Evolutionary conservation across 1,139 yeast species (phyloP).

Genomic region (Lodderomyces parapsilosis): DNA sequence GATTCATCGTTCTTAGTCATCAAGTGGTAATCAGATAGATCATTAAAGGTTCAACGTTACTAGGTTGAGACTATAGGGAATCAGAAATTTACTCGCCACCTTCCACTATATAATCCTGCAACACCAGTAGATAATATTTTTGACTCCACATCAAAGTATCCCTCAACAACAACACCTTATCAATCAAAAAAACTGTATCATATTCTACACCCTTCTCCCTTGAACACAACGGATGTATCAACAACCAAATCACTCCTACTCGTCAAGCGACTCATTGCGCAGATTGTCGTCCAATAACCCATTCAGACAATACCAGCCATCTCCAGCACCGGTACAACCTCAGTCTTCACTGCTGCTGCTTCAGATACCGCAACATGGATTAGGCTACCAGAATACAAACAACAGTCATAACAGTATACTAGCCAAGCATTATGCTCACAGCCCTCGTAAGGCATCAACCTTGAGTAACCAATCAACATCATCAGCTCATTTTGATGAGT

Average conservation of each 20-base stretch:
- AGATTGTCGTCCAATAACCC: conserved; percentile 62
- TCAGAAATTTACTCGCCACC: too few species aligned
- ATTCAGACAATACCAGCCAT: conserved; percentile 35
- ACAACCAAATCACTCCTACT: conserved; percentile 37
- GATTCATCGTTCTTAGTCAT: too few species aligned
- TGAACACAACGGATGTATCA: conserved; percentile 36
- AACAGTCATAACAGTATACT: not conserved
- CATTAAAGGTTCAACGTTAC: too few species aligned
- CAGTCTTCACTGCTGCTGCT: not conserved
- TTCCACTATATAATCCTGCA: too few species aligned
- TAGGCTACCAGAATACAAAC: not conserved
- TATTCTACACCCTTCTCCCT: not conserved
- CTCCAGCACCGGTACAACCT: conserved; percentile 5
- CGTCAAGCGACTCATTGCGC: conserved; percentile 40
- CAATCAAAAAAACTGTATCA: too few species aligned
- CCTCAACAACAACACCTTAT: too few species aligned
- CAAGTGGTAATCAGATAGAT: too few species aligned
- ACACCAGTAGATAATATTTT: too few species aligned
- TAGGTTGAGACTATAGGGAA: too few species aligned
- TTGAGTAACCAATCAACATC: conserved; percentile 16
- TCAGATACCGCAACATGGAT: conserved; percentile 4
- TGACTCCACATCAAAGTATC: too few species aligned
- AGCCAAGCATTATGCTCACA: conserved; percentile 6
- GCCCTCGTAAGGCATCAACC: conserved; percentile 16
- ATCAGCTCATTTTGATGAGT: conserved; percentile 41